phyloP scores from a whole-genome alignment of 495 filamentous ascomycete species.

The Parachaetomium inaequale region DNA sequence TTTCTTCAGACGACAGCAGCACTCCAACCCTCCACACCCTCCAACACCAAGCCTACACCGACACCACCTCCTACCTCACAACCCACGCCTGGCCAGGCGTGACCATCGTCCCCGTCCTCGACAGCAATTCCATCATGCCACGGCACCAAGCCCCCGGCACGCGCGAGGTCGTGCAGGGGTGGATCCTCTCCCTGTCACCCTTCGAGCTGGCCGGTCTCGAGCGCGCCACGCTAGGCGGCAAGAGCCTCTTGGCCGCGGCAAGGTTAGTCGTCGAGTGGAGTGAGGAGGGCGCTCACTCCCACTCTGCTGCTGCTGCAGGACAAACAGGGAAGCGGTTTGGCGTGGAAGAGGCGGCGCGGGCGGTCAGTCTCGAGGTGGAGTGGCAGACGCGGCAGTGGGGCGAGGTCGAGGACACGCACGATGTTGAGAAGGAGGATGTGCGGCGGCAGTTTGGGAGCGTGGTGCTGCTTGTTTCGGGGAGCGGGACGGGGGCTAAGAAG shows the following conservation, averaged over 20 bases:
- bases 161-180: slow-evolving; percentile 68
- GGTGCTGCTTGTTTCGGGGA: slow-evolving; percentile 69
- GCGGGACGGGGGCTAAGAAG: slow-evolving; percentile 16
- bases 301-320: neutral
- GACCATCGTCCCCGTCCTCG: slow-evolving; percentile 70
- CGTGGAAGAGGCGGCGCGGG: slow-evolving; percentile 67
- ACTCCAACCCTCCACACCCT: neutral
- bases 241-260: slow-evolving; percentile 75
- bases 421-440: slow-evolving; percentile 92
- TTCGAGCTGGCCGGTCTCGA: slow-evolving; percentile 87
- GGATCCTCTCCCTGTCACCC: slow-evolving; percentile 65
- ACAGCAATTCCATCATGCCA: slow-evolving; percentile 68
- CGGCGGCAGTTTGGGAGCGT: slow-evolving; percentile 84
- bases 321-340: slow-evolving; percentile 47
- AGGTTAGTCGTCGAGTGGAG: slow-evolving; percentile 87
- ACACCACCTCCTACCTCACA: slow-evolving; percentile 67
- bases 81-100: slow-evolving; percentile 81
- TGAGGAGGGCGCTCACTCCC: slow-evolving; percentile 45
- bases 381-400: slow-evolving; percentile 94
- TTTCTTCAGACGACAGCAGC: slow-evolving; percentile 36
- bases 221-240: slow-evolving; percentile 74
- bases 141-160: slow-evolving; percentile 65
- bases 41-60: slow-evolving; percentile 63
- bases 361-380: slow-evolving; percentile 76
- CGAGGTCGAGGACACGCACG: slow-evolving; percentile 96